Evolutionary conservation across 1,139 yeast species (phyloP).

Genomic region (Zhuliangozyma blackwelliae): DNA sequence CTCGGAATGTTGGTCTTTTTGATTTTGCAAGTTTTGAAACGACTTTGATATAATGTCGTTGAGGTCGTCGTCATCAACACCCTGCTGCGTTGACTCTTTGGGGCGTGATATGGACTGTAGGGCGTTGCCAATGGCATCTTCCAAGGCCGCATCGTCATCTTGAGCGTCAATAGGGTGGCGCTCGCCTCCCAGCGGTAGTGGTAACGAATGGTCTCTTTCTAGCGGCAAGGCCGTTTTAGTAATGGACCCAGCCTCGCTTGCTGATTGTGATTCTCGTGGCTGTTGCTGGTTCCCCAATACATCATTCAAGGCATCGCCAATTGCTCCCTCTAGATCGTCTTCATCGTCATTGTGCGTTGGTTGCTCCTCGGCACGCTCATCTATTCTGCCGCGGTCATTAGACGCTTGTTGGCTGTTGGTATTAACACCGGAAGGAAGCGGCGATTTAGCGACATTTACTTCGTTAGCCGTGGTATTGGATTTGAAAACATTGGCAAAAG

Average conservation of each 20-base stretch:
- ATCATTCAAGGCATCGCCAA: slow-evolving; percentile 21
- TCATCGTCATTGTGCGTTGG: slow-evolving; percentile 8
- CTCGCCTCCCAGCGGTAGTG: background rate
- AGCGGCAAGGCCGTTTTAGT: background rate
- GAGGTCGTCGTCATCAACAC: slow-evolving; percentile 9
- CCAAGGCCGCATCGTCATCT: slow-evolving; percentile 18
- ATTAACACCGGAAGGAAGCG: no score
- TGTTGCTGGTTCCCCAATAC: slow-evolving; percentile 5
- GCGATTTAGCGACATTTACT: no score
- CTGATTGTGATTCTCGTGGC: no score
- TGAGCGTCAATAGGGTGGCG: no score
- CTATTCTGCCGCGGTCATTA: slow-evolving; percentile 1
- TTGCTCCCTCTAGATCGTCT: slow-evolving; percentile 19
- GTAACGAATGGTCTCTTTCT: slow-evolving; percentile 1
- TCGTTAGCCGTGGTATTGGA: no score
- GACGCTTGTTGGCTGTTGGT: no score
- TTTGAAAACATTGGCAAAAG: slow-evolving; percentile 9
- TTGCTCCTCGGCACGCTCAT: background rate
- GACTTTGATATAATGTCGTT: slow-evolving; percentile 14
- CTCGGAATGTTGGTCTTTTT: background rate
- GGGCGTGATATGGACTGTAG: slow-evolving; percentile 11
- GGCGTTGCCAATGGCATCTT: slow-evolving; percentile 29
- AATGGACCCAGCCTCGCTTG: no score
- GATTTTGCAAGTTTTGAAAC: slow-evolving; percentile 14
- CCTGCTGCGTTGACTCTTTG: slow-evolving; percentile 5